phyloP scores from a whole-genome alignment of 306 rosid genomes.

The Gynostemma pentaphyllum region DNA sequence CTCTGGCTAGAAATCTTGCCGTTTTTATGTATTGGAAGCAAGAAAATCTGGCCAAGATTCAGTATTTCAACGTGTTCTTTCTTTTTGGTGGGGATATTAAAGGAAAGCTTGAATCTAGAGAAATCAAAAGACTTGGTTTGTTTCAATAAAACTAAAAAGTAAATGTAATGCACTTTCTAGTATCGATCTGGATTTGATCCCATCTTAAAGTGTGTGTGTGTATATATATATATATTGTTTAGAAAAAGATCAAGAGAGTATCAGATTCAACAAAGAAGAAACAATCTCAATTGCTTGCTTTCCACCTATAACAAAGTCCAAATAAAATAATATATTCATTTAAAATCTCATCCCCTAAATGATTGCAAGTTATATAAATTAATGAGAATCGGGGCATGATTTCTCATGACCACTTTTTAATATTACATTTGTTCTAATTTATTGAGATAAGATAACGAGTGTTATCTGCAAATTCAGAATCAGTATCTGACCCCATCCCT shows the following conservation, averaged over 20 bases:
- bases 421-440: neutral
- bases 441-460: neutral
- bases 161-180: neutral
- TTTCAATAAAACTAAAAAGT: neutral
- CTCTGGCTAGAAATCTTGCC: neutral
- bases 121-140: neutral
- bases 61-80: neutral
- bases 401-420: neutral
- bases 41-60: neutral
- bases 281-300: neutral
- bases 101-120: neutral
- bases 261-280: slow-evolving; percentile 6
- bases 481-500: slow-evolving; percentile 3
- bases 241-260: neutral
- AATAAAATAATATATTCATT: neutral
- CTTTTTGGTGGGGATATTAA: neutral
- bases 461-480: slow-evolving; percentile 10
- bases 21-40: neutral
- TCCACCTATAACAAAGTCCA: neutral
- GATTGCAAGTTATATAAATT: neutral
- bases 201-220: neutral
- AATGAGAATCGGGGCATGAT: neutral
- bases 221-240: neutral
- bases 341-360: neutral
- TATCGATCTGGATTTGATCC: neutral